Evolutionary conservation across 2,329 filamentous ascomycete species (phyloP).

Genomic region (Corynespora cassiicola): DNA sequence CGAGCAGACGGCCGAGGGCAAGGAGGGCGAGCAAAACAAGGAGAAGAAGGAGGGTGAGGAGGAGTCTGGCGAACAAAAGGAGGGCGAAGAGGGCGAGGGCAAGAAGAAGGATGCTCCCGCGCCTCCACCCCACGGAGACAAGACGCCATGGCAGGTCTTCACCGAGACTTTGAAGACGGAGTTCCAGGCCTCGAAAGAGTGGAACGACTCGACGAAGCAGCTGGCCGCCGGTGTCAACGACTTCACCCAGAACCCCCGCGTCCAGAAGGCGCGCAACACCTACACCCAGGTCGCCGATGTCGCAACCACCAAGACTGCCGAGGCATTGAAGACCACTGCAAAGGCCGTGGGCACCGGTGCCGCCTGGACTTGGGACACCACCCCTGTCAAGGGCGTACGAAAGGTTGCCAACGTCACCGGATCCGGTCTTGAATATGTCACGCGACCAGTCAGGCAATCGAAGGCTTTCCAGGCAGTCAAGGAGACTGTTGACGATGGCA

Average conservation of each 20-base stretch:
- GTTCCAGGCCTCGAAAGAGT: constrained; percentile 97
- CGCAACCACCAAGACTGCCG: constrained; percentile 77
- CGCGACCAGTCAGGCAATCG: constrained; percentile 89
- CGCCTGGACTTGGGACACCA: constrained; percentile 96
- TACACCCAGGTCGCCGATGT: constrained; percentile 87
- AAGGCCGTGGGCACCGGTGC: constrained; percentile 88
- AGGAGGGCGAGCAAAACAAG: constrained; percentile 52
- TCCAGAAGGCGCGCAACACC: constrained; percentile 83
- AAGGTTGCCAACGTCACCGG: constrained; percentile 87
- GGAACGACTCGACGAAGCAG: constrained; percentile 98
- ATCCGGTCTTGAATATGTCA: constrained; percentile 90
- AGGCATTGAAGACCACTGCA: constrained; percentile 84
- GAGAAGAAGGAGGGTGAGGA: constrained; percentile 52
- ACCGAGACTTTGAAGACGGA: constrained; percentile 93
- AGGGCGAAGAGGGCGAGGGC: constrained; percentile 55
- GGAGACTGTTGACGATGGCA: constrained; percentile 95
- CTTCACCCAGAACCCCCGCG: constrained; percentile 90
- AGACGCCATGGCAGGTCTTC: constrained; percentile 98
- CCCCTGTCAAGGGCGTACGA: constrained; percentile 88
- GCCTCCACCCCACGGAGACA: constrained; percentile 95
- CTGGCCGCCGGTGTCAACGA: constrained; percentile 87
- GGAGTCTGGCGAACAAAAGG: constrained; percentile 54
- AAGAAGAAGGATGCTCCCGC: constrained; percentile 74
- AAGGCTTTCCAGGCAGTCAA: constrained; percentile 94
- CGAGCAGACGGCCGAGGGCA: constrained; percentile 46